Evolutionary conservation across 1,284 basidiomycete species (phyloP), one percentile per base, ranked within the genome.

Genomic region (Ceratobasidium sp.): DNA sequence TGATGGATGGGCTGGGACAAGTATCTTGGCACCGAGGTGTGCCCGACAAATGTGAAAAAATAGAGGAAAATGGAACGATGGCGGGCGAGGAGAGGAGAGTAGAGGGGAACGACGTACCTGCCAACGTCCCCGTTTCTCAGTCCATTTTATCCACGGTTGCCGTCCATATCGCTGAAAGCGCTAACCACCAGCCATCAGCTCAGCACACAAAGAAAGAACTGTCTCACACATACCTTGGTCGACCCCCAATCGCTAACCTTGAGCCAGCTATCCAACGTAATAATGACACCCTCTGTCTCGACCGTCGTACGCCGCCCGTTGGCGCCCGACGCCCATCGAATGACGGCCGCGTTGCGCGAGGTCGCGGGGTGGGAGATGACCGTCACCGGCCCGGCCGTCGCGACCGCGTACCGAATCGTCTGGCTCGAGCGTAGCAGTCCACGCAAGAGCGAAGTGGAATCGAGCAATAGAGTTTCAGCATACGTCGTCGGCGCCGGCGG

Each of bases 171-270:
- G 71, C 48, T 75, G 71, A 65, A 65, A 75, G 13, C 71, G 71
- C 71, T 75, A 38, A 33, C 33, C 3, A 54, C 20, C 33, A 20
- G 50, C 17, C 23, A 66, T 50, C 46, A 68, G 46, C 66, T 33
- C n/a, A 26, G n/a, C 65, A 10, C 65, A 26, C 65, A 52, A 6
- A 20, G 20, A 66, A 40, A 74, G 50, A 1, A 33, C 4, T 33
- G 33, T 33, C 33, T 33, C 50, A 50, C 48, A 33, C 33, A 33
- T 33, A 75, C 71, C 71, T 75, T 75, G 59, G 71, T 75, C 17
- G 71, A 75, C 28, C 71, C 70, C 71, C 71, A 75, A 46, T 75
- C 71, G 61, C 46, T 65, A 26, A 75, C 71, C 71, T 75, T 75
- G 59, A 75, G 42, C 71, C 71, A 75, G 33, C 59, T 50, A 20